Conservation (phyloP, 192 early-diverging fungal species). For the Dispira parvispora region DNA sequence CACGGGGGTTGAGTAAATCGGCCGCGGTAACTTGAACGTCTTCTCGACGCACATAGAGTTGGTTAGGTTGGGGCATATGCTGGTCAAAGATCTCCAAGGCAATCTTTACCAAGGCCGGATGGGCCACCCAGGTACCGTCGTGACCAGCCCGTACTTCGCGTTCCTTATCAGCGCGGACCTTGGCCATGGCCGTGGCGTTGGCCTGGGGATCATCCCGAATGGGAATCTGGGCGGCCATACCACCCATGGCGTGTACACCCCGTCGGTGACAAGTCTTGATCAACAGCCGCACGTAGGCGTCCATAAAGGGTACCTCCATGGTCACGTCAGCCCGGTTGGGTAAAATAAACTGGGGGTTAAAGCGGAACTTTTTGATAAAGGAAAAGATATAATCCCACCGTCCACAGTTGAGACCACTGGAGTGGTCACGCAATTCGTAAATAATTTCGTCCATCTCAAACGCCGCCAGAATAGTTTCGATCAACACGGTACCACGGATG, state of each 20-base stretch:
- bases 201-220: constrained; percentile 85
- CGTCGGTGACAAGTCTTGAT: constrained; percentile 98
- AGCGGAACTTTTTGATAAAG: constrained; percentile 93
- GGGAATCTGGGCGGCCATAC: constrained; percentile 98
- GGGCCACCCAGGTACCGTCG: constrained; percentile 94
- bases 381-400: constrained; percentile 99
- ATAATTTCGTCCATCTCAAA: constrained; percentile 99
- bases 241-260: constrained; percentile 98
- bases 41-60: constrained; percentile 80
- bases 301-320: constrained; percentile 97
- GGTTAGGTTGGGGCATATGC: constrained; percentile 93
- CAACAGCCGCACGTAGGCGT: constrained; percentile 88
- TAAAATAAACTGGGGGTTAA: constrained; percentile 68
- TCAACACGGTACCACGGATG: constrained; percentile 91
- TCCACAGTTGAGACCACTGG: constrained; percentile 96
- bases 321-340: constrained; percentile 81
- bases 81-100: constrained; percentile 81
- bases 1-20: constrained; percentile 68
- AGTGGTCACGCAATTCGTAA: constrained; percentile 97
- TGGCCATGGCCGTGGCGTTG: constrained; percentile 80
- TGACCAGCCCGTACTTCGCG: constrained; percentile 92
- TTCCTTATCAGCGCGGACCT: constrained; percentile 89
- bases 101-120: constrained; percentile 86
- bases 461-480: constrained; percentile 92
- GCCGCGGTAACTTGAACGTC: constrained; percentile 70